Percentiles rank a stretch among this genome's conserved stretches.
Evolutionary conservation across 1,284 basidiomycete genomes (phyloP).

Genomic region (Apiotrichum veenhuisii): DNA sequence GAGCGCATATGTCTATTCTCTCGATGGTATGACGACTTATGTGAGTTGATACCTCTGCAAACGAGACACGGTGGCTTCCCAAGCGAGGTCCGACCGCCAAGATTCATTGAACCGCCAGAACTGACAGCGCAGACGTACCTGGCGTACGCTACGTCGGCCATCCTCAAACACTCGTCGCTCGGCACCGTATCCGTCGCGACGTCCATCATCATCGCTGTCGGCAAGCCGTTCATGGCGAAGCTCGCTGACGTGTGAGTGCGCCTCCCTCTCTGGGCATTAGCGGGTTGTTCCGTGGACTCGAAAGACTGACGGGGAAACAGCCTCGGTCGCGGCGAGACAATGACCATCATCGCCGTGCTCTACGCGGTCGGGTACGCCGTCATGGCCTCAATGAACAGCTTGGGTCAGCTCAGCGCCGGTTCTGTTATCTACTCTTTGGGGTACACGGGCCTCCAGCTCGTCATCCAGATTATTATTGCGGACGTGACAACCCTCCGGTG

Average conservation of each 20-base stretch:
- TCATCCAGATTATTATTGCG: slow-evolving; percentile 47
- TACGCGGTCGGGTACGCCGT: slow-evolving; percentile 42
- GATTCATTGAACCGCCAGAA: no score
- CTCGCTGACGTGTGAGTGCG: slow-evolving; percentile 60
- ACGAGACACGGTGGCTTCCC: no score
- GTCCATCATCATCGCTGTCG: slow-evolving; percentile 57
- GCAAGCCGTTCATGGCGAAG: slow-evolving; percentile 77
- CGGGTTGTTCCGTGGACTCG: no score
- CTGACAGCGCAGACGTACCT: not conserved
- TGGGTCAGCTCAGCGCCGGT: slow-evolving; percentile 36
- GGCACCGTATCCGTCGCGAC: slow-evolving; percentile 58
- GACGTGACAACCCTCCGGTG: slow-evolving; percentile 73
- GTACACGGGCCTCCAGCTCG: slow-evolving; percentile 32
- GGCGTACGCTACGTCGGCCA: slow-evolving; percentile 46
- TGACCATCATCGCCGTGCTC: slow-evolving; percentile 49
- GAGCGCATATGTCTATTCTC: slow-evolving; percentile 70
- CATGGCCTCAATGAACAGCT: slow-evolving; percentile 31
- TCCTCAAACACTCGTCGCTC: slow-evolving; percentile 56
- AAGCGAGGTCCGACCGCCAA: no score
- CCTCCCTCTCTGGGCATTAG: not conserved
- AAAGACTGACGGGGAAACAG: no score
- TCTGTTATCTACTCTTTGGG: slow-evolving; percentile 41
- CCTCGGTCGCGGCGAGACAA: slow-evolving; percentile 57
- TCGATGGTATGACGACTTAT: slow-evolving; percentile 66
- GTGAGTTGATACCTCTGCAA: slow-evolving; percentile 26